These are phyloP conservation scores for Claviceps sp. DNA, from an alignment of 2,329 filamentous ascomycete species.

Conservation along the genomic window DNA sequence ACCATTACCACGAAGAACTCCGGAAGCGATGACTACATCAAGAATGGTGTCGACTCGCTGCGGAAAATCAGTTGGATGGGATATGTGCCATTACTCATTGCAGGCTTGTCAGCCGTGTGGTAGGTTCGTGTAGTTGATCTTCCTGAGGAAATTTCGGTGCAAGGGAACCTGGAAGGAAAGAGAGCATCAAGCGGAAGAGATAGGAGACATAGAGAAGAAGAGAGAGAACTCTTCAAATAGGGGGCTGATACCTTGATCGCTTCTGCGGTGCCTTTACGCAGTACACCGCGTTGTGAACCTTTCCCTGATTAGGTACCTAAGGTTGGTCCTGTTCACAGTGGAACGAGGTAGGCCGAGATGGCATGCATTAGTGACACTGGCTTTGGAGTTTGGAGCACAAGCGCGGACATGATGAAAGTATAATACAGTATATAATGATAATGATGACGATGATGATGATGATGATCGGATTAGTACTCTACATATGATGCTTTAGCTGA, in stretches of 20 bases:
- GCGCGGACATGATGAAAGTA: background rate
- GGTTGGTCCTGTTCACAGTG: background rate
- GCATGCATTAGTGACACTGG: background rate
- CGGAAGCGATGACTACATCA: constrained; percentile 19
- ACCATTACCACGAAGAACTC: constrained; percentile 41
- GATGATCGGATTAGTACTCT: too few species aligned
- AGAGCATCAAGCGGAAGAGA: background rate
- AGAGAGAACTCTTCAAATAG: background rate
- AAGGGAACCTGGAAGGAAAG: background rate
- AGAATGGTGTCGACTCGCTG: constrained; percentile 14
- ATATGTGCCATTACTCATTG: constrained; percentile 28
- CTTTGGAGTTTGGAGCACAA: constrained; percentile 1
- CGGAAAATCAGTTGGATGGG: constrained; percentile 18
- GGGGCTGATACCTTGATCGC: background rate
- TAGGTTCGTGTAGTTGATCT: constrained; percentile 9
- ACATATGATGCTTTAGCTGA: too few species aligned
- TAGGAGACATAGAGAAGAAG: background rate
- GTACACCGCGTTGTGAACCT: too few species aligned
- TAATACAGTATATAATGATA: background rate
- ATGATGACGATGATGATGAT: too few species aligned
- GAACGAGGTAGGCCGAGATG: background rate
- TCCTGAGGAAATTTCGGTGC: background rate
- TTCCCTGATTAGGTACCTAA: background rate
- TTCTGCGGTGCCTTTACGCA: background rate
- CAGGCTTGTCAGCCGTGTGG: constrained; percentile 25